Base-by-base conservation (phyloP, 1,284 basidiomycete genomes). In the Apiotrichum sp. region DNA sequence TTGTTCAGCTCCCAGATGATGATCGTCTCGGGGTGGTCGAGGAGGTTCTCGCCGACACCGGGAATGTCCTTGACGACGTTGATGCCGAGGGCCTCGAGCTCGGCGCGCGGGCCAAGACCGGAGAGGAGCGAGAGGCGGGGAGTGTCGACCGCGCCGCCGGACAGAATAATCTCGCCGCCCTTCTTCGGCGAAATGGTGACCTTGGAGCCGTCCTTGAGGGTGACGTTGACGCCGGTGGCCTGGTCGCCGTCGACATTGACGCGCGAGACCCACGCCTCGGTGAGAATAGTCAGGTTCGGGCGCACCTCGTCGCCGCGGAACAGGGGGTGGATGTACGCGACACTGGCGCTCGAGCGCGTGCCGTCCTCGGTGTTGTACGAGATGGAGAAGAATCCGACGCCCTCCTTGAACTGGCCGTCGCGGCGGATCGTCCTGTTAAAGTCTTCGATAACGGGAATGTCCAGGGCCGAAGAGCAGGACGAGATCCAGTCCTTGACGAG, bases 41-140 rank as follows among this genome's bases (percentile, higher is more conserved):
- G 83, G 41, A 87, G 68, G 72, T 86, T 82, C 68, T 85, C 81
- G 1, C 86, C 86, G 50, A 88, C 86, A 40, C 65, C 65, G 57
- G 85, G 84, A 3, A 86, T 72, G 55, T 81, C 80, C 39, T 71
- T 56, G 2, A 73, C 71, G 55, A 62, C 52, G 6, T 50, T 45
- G 50, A 88, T 81, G 42, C 81, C 81, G 39, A 82, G 80, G 3
- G 71, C 66, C 29, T 77, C 64, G 40, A 87, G 72, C 2, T 84
- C 79, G 55, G 81, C 80, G 53, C 65, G 69, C 0, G 84, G 83
- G 0, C 86, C 86, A 48, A 88, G 79, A 41, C 86, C 86, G 58
- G 83, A 84, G 14, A 80, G 75, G 77, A 84, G 78, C 52, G 87
- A 75, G 22, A 87, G 77, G 51, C 85, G 80, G 34, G 84, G 81